Evolutionary conservation across 2,329 filamentous ascomycete species (phyloP).

Genomic region (Alternaria panax): DNA sequence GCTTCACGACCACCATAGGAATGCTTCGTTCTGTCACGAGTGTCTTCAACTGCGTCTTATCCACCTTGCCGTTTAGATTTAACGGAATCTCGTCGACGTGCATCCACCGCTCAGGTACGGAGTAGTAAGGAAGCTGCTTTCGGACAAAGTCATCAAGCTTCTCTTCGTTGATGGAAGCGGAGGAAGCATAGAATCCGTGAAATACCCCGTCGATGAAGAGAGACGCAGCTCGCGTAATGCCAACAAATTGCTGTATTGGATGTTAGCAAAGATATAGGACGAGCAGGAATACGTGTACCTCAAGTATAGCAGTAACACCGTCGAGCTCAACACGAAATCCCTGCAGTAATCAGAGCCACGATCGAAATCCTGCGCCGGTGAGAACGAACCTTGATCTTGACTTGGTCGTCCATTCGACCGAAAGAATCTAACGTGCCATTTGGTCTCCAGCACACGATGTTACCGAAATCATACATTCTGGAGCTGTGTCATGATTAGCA

Average conservation of each 20-base stretch:
- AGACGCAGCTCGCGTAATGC: conserved; percentile 58
- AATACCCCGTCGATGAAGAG: conserved; percentile 59
- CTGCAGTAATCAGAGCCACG: conserved; percentile 30
- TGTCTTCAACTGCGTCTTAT: conserved; percentile 57
- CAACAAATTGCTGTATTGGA: conserved; percentile 47
- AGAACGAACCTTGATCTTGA: conserved; percentile 61
- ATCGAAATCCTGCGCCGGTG: too few species aligned
- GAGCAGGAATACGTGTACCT: conserved; percentile 10
- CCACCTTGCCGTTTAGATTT: conserved; percentile 65
- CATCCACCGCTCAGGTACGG: conserved; percentile 58
- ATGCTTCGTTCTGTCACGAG: conserved; percentile 21
- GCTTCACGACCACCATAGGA: not conserved
- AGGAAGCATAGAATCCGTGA: conserved; percentile 60
- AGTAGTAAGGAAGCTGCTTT: conserved; percentile 62
- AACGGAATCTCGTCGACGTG: conserved; percentile 57
- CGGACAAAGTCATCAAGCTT: conserved; percentile 53
- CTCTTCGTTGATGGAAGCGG: conserved; percentile 31
- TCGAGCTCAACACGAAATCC: conserved; percentile 69
- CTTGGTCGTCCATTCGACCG: conserved; percentile 67
- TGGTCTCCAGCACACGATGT: conserved; percentile 63
- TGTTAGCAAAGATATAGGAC: conserved; percentile 3
- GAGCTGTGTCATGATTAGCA: conserved; percentile 24
- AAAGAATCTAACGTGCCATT: conserved; percentile 64
- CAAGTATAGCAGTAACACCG: conserved; percentile 56
- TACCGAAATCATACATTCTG: conserved; percentile 68